Percentiles rank a stretch among this genome's conserved stretches.
Evolutionary conservation across 2,329 filamentous ascomycete species (phyloP).

Genomic region (Botrytis squamosa): DNA sequence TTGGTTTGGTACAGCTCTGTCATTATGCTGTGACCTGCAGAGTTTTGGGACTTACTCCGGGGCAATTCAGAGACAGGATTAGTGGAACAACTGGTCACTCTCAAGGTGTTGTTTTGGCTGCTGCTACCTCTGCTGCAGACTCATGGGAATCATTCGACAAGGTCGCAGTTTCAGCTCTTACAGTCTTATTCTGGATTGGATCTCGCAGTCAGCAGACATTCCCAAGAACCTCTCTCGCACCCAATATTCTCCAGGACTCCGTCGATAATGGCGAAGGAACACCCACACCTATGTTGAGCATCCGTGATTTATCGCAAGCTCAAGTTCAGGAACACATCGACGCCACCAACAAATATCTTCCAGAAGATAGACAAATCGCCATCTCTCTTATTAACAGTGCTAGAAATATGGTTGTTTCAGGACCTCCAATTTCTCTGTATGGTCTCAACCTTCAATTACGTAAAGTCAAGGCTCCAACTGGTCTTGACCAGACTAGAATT

Average conservation of each 20-base stretch:
- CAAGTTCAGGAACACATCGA: constrained; percentile 97
- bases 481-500: constrained; percentile 89
- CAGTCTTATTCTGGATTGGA: constrained; percentile 98
- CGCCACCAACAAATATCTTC: constrained; percentile 94
- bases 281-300: constrained; percentile 96
- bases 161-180: constrained; percentile 75
- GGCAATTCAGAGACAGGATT: constrained; percentile 80
- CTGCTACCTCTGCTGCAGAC: constrained; percentile 83
- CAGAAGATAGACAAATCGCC: constrained; percentile 85
- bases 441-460: constrained; percentile 92
- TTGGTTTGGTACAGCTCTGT: constrained; percentile 91
- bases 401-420: constrained; percentile 93
- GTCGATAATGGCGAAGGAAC: constrained; percentile 91
- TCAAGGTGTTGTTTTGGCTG: constrained; percentile 91
- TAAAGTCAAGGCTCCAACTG: constrained; percentile 97
- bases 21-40: constrained; percentile 96
- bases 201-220: constrained; percentile 96
- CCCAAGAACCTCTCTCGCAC: constrained; percentile 89
- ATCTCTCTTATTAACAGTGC: constrained; percentile 97
- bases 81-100: constrained; percentile 93
- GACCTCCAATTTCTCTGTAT: constrained; percentile 92
- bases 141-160: constrained; percentile 91
- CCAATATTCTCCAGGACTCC: constrained; percentile 87
- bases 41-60: constrained; percentile 83
- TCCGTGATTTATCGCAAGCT: constrained; percentile 82